Base-by-base conservation (phyloP, 345 rosid genomes). In the Corchorus capsularis region DNA sequence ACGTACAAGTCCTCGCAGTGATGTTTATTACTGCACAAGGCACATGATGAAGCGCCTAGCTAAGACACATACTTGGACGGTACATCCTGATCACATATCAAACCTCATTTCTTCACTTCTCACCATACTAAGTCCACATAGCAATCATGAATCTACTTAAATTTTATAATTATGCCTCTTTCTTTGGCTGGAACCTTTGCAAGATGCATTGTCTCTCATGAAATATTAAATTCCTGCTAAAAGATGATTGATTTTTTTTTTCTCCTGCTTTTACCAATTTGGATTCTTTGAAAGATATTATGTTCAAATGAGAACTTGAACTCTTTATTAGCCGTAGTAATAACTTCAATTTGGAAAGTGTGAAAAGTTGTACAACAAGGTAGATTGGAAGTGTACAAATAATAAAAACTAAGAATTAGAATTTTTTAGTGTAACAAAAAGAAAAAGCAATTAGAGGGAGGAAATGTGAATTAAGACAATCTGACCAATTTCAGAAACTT, bases 61-160 rank as follows among this genome's bases (percentile, higher is more conserved):
- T 46, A 87, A 79, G 63, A 84, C 89, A 20, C 86, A 35, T 63
- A 75, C 32, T 35, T 84, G 87, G 87, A 77, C 80, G 49, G 87
- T 87, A 82, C 34, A 39, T 53, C 73, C 45, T 52, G 9, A 46
- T 77, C 61, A 74, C 61, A 27, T 73, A 66, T 35, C 7, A 11
- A 13, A 13, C 27, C 14, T 57, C 62, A n/a, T 0, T 53, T 8
- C 10, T 19, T 71, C 34, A 8, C 8, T 54, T 22, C 53, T 50
- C 63, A 27, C 32, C 66, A 49, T 27, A 34, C 37, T 64, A 73
- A 32, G 13, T 35, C 35, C n/a, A 22, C 35, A 63, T 45, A 49
- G 61, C 15, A 66, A 6, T 1, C 0, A 46, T 8, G 22, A 66
- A 45, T 2, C 1, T 35, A 19, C 49, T 63, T 63, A 11, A 60